Evolutionary conservation across 345 rosid genomes (phyloP).

Genomic region (Kandelia obovata): DNA sequence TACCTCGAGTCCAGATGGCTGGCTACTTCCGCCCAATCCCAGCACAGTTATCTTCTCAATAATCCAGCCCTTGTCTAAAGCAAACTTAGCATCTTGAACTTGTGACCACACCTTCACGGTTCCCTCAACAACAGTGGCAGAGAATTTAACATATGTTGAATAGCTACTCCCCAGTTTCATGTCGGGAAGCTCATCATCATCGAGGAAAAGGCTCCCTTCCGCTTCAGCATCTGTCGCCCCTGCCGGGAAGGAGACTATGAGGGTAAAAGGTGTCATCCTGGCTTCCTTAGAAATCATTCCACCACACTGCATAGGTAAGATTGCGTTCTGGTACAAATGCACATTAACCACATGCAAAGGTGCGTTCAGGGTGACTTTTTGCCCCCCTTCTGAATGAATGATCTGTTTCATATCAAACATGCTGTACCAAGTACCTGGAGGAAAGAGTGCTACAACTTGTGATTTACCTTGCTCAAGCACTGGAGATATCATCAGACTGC

Average conservation of each 20-base stretch:
- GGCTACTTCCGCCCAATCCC: constrained; percentile 55
- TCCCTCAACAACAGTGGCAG: constrained; percentile 56
- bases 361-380: constrained; percentile 57
- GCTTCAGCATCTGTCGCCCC: constrained; percentile 68
- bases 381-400: constrained; percentile 48
- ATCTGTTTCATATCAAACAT: constrained; percentile 63
- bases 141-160: constrained; percentile 58
- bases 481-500: constrained; percentile 85
- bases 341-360: constrained; percentile 79
- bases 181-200: constrained; percentile 85
- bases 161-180: constrained; percentile 77
- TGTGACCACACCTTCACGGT: constrained; percentile 76
- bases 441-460: constrained; percentile 68
- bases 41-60: constrained; percentile 61
- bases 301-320: constrained; percentile 90
- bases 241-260: constrained; percentile 65
- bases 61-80: constrained; percentile 67
- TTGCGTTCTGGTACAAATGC: constrained; percentile 74
- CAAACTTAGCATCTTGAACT: constrained; percentile 70
- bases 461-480: constrained; percentile 78
- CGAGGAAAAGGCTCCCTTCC: constrained; percentile 64
- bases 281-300: constrained; percentile 80
- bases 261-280: constrained; percentile 77
- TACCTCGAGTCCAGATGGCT: constrained; percentile 42
- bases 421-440: constrained; percentile 92